These are phyloP conservation scores for Stropharia rugosoannulata DNA, from an alignment of 768 basidiomycete genomes.

Conservation along the genomic window DNA sequence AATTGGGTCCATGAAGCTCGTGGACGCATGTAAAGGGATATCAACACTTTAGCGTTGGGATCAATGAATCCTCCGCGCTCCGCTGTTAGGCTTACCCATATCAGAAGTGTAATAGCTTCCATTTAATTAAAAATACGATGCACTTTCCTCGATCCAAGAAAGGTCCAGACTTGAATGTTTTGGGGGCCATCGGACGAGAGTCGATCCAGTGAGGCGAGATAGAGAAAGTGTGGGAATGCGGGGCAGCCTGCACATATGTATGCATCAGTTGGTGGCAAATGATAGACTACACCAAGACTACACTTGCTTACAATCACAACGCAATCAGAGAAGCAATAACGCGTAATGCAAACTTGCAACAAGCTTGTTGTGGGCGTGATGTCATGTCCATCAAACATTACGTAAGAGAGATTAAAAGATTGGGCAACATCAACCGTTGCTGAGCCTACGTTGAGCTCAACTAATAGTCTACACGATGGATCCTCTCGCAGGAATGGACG, in stretches of 20 bases:
- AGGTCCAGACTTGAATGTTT: slow-evolving; percentile 5
- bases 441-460: too few species aligned
- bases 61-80: too few species aligned
- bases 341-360: too few species aligned
- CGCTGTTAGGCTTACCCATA: too few species aligned
- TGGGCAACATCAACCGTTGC: not conserved
- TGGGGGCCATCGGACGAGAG: not conserved
- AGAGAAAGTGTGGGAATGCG: slow-evolving; percentile 1
- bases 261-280: too few species aligned
- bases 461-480: slow-evolving; percentile 29
- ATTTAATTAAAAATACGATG: slow-evolving; percentile 1
- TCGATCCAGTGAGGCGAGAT: not conserved
- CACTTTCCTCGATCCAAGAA: slow-evolving; percentile 2
- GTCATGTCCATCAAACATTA: too few species aligned
- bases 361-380: too few species aligned
- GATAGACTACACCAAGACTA: too few species aligned
- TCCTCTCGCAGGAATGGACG: slow-evolving; percentile 46
- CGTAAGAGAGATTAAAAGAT: not conserved
- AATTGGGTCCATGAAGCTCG: too few species aligned
- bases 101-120: not conserved
- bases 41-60: too few species aligned
- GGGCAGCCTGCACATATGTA: not conserved
- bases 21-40: not conserved
- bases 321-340: too few species aligned
- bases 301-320: too few species aligned